These are phyloP conservation scores for Sinapis alba DNA, from an alignment of 441 rosid genomes.

Conservation along the genomic window DNA sequence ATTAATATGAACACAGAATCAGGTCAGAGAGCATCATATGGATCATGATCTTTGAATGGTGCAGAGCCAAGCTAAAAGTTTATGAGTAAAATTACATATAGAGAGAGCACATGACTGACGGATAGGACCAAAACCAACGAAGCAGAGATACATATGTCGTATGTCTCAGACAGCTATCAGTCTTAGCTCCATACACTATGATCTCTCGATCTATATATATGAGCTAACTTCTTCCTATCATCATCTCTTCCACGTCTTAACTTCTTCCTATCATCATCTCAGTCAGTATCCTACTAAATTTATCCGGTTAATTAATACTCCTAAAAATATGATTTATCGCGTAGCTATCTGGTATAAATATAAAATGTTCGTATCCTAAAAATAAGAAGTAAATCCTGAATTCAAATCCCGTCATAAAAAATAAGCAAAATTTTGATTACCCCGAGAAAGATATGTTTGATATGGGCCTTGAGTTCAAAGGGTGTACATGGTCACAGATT, in stretches of 20 bases:
- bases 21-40: slow-evolving; percentile 28
- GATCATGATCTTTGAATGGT: slow-evolving; percentile 38
- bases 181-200: slow-evolving; percentile 12
- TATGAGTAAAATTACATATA: slow-evolving; percentile 15
- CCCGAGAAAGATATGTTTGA: background rate
- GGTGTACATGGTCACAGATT: too few species aligned
- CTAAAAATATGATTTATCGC: background rate
- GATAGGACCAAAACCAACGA: slow-evolving; percentile 32
- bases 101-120: slow-evolving; percentile 29
- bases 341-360: too few species aligned
- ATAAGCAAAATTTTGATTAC: background rate
- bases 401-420: background rate
- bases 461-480: too few species aligned
- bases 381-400: background rate
- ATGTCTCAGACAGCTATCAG: slow-evolving; percentile 25
- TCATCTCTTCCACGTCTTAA: slow-evolving; percentile 23
- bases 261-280: too few species aligned
- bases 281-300: background rate
- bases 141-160: slow-evolving; percentile 10
- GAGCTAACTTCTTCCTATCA: slow-evolving; percentile 5
- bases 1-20: slow-evolving; percentile 16
- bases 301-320: background rate
- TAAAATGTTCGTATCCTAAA: background rate
- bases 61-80: slow-evolving; percentile 22
- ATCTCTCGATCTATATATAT: slow-evolving; percentile 17